phyloP scores from a whole-genome alignment of 306 rosid species.

The Cucumis melo region DNA sequence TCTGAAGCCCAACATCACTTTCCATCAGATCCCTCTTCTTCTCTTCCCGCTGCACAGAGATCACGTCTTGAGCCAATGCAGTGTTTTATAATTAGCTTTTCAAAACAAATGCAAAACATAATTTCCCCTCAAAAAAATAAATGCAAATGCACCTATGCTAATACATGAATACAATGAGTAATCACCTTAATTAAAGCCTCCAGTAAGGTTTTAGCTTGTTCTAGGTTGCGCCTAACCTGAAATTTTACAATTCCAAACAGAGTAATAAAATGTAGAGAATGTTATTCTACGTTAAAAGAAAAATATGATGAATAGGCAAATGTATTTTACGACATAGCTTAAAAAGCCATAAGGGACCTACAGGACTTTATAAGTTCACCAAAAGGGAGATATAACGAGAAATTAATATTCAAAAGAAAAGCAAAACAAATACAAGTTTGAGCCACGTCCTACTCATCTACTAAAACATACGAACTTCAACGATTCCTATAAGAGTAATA shows the following conservation, averaged over 20 bases:
- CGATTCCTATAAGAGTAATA: background rate
- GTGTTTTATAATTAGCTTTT: background rate
- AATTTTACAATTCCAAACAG: slow-evolving; percentile 6
- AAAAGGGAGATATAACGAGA: background rate
- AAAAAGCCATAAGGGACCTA: no score
- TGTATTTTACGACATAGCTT: background rate
- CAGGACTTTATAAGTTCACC: background rate
- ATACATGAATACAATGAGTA: slow-evolving; percentile 6
- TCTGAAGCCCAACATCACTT: slow-evolving; percentile 78
- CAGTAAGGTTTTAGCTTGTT: slow-evolving; percentile 85
- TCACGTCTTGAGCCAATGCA: slow-evolving; percentile 10
- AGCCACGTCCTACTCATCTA: background rate
- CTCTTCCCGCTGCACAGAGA: slow-evolving; percentile 69
- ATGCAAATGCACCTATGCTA: background rate
- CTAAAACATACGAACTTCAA: background rate
- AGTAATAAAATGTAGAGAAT: background rate
- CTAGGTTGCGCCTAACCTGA: slow-evolving; percentile 96
- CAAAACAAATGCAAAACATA: background rate
- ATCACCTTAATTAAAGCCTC: slow-evolving; percentile 84
- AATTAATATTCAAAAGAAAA: background rate
- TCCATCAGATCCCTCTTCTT: slow-evolving; percentile 84
- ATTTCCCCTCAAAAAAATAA: background rate
- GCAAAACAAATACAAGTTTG: background rate
- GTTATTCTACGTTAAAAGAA: background rate
- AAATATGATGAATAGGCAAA: background rate